Base-by-base conservation (phyloP, 176 grass and related monocot genomes). In the Metroxylon sagu region DNA sequence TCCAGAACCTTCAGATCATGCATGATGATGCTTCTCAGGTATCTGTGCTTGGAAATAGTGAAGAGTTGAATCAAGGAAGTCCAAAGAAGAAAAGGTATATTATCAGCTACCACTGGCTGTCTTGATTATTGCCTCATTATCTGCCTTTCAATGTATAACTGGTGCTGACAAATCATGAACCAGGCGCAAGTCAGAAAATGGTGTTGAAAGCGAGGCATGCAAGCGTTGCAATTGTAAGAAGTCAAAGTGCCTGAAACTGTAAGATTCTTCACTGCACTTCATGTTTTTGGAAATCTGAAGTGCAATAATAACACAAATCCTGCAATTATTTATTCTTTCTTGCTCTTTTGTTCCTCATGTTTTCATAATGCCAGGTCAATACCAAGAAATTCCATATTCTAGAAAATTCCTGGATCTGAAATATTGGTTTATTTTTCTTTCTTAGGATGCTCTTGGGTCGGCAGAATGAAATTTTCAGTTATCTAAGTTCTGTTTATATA, bases 221-320 rank as follows among this genome's bases (percentile, higher is more conserved):
- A 98, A 98, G 71, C 81, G 88, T 27, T 98, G 93, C 76, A 98
- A 89, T 70, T 98, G 93, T 66, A 98, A 98, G 76, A 98, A 98
- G 60, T 98, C 93, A 49, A 98, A 98, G 76, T 98, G 93, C 76
- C 76, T 98, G 67, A 98, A 98, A 83, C 79, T 98, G 93, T 98
- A 57, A 63, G 87, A 65, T 19, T 16, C 65, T 62, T 59, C 82
- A 59, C 6, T 12, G 35, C 35, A 43, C 12, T 43, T 43, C 8
- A 43, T 43, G 10, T 43, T 14, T 43, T 12, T 43, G 35, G 0
- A 43, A 39, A 43, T 43, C 10, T 1, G 35, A 12, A 43, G 8
- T 43, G 8, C 8, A 2, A 43, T 43, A 3, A 6, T 43, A 3
- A 6, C 35, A 12, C 10, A 43, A 43, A 14, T 14, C 35, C 12